Evolutionary conservation across 768 basidiomycete species (phyloP).

Genomic region (Suillus americanus): DNA sequence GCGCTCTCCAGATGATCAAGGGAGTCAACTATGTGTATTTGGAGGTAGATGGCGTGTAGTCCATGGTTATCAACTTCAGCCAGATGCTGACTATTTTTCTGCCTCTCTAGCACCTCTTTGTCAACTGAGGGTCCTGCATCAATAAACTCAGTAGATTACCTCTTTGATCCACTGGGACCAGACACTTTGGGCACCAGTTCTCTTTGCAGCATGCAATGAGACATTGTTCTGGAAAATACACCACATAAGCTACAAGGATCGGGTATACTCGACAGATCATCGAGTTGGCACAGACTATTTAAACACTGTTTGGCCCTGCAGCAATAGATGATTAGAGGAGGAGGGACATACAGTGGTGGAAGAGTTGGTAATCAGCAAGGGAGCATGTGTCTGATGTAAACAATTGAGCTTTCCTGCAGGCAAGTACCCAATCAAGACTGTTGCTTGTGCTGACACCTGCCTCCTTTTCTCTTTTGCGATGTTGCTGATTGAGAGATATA

Average conservation of each 20-base stretch:
- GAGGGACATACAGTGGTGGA: slow-evolving; percentile 20
- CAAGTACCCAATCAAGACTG: slow-evolving; percentile 8
- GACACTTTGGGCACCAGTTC: slow-evolving; percentile 11
- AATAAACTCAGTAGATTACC: slow-evolving; percentile 3
- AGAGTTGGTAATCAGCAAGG: slow-evolving; percentile 17
- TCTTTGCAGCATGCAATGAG: slow-evolving; percentile 15
- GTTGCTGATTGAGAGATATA: slow-evolving; percentile 27
- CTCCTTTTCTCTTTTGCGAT: slow-evolving; percentile 17
- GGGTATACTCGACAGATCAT: slow-evolving; percentile 15
- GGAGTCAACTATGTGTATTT: too few relatives aligned
- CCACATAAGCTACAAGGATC: slow-evolving; percentile 25
- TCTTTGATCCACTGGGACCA: background rate
- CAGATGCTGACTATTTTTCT: too few relatives aligned
- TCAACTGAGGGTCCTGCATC: background rate
- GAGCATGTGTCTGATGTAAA: slow-evolving; percentile 3
- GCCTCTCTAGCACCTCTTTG: background rate
- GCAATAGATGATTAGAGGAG: slow-evolving; percentile 16
- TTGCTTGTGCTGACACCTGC: slow-evolving; percentile 11
- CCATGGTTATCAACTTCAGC: too few relatives aligned
- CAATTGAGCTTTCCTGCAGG: slow-evolving; percentile 10
- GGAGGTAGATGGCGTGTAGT: too few relatives aligned
- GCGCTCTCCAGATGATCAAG: too few relatives aligned
- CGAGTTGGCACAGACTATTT: too few relatives aligned
- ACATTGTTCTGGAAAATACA: slow-evolving; percentile 23
- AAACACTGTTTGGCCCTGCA: too few relatives aligned